Conservation (phyloP, 2,329 filamentous ascomycete genomes). For the Hirsutella thompsonii region DNA sequence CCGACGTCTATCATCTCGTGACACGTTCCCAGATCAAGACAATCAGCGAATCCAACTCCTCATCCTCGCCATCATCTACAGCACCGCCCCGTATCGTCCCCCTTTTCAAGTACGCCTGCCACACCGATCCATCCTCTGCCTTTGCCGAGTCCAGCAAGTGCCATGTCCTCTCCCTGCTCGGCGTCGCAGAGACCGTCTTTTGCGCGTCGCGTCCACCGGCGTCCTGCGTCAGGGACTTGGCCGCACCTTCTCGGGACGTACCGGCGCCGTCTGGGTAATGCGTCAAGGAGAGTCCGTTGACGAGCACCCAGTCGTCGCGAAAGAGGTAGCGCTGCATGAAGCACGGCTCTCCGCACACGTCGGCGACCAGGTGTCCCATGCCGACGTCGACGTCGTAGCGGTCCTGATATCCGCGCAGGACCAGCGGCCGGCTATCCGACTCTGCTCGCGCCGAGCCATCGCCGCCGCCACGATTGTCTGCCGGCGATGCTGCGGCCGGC, state of each 20-base stretch:
- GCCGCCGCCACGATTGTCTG: slow-evolving; percentile 16
- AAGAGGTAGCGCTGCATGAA: slow-evolving; percentile 34
- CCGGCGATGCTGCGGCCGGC: slow-evolving; percentile 29
- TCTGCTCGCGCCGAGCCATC: slow-evolving; percentile 12
- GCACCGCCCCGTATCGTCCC: slow-evolving; percentile 3
- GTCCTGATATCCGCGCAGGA: slow-evolving; percentile 25
- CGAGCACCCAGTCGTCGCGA: slow-evolving; percentile 31
- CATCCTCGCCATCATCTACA: slow-evolving; percentile 9
- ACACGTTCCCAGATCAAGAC: slow-evolving; percentile 25
- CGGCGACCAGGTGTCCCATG: slow-evolving; percentile 26
- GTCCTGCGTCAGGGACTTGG: neutral
- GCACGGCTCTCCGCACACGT: slow-evolving; percentile 30
- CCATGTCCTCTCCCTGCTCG: slow-evolving; percentile 25
- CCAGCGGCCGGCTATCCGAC: slow-evolving; percentile 26
- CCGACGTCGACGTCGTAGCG: slow-evolving; percentile 26
- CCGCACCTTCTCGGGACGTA: too few relatives aligned
- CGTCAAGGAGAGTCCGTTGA: slow-evolving; percentile 31
- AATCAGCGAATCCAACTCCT: slow-evolving; percentile 24
- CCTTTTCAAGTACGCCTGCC: slow-evolving; percentile 32
- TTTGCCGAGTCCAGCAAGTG: slow-evolving; percentile 24
- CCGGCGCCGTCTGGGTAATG: slow-evolving; percentile 28
- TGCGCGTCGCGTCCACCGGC: slow-evolving; percentile 2
- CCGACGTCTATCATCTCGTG: neutral
- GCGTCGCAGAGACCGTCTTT: slow-evolving; percentile 17
- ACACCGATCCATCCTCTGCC: slow-evolving; percentile 23